Evolutionary conservation across 2,329 filamentous ascomycete species (phyloP), one percentile per base, ranked within the genome.

Genomic region (Xylariales sp.): DNA sequence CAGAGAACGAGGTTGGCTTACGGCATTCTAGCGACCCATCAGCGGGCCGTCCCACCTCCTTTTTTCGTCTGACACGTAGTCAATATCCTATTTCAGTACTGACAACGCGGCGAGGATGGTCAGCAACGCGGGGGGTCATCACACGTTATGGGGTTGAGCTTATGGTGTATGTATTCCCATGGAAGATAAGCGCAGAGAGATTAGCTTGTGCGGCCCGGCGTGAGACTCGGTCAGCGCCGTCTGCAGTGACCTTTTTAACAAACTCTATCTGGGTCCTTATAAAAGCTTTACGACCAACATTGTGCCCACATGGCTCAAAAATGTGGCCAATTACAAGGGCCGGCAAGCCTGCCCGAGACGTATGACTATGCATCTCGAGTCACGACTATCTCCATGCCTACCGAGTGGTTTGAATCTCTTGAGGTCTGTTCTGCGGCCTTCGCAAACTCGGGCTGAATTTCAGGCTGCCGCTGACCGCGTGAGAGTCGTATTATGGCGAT

Each of bases 201-300:
- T 38, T 20, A 38, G 36, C 25, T 38, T 38, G 36, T 38, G 27
- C 25, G 36, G 14, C 25, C 36, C 36, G 36, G 36, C 21, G 36
- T 38, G 36, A 38, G 36, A 38, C 36, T 38, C 36, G 16, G 25
- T 10, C 35, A 38, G n/a, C 24, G 31, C 25, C 25, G 25, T 18
- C 36, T 31, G 36, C 25, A 19, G 36, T 38, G 25, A 38, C 25
- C n/a, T 19, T 20, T 15, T 16, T 10, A 20, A n/a, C 36, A 25
- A 27, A 21, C 20, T n/a, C 15, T 14, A 29, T 28, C 20, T n/a
- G 31, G 5, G 20, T 14, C 16, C 7, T n/a, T 19, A 5, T 19
- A 12, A 20, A 38, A 11, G 11, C 15, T 25, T 29, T 11, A 21
- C 25, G 24, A 38, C 10, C 19, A 18, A 22, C 21, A 15, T 11